Percentiles rank a stretch among this genome's conserved stretches.
Conservation (phyloP, 129 eudicot genomes). For the Mikania micrantha region DNA sequence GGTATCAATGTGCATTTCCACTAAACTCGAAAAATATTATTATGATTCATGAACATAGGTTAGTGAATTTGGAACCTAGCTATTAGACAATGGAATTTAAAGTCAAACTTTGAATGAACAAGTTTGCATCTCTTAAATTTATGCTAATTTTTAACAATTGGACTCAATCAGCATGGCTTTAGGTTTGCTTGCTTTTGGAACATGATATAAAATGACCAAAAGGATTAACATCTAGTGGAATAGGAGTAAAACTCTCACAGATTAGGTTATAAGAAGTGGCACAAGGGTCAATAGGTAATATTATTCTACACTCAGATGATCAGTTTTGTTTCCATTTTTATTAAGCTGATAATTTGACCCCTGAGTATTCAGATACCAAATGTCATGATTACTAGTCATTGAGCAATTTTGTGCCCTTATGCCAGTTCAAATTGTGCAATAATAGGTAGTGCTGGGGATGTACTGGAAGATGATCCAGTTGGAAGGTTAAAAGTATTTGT, state of each 20-base stretch:
- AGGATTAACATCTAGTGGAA: background rate
- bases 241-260: background rate
- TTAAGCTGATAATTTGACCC: background rate
- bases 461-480: conserved; percentile 91
- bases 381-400: background rate
- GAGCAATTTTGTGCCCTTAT: background rate
- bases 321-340: background rate
- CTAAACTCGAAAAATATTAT: background rate
- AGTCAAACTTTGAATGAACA: background rate
- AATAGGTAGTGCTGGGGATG: conserved; percentile 98
- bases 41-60: background rate
- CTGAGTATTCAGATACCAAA: background rate
- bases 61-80: background rate
- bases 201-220: background rate
- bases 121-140: background rate
- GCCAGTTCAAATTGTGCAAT: conserved; percentile 14
- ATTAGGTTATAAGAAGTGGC: background rate
- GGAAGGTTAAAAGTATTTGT: conserved; percentile 90
- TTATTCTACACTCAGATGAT: background rate
- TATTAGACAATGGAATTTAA: background rate
- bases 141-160: background rate
- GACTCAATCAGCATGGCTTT: background rate
- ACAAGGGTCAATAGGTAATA: background rate
- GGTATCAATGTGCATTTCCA: background rate
- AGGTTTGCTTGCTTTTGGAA: background rate